Evolutionary conservation across 2,329 filamentous ascomycete genomes (phyloP).

Genomic region (Colletotrichum filicis): DNA sequence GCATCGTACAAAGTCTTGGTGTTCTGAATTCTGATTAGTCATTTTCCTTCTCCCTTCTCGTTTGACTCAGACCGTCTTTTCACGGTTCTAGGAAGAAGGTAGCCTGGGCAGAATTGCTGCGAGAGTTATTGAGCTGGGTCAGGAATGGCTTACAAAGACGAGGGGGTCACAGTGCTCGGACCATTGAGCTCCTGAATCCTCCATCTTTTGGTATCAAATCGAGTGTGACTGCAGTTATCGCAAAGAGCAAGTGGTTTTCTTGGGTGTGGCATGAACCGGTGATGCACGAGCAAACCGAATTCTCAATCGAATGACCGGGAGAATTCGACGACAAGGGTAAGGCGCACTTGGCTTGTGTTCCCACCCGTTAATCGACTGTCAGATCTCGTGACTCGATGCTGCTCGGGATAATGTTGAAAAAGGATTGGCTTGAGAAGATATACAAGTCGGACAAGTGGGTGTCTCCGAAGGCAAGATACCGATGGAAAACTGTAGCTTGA

Average conservation of each 20-base stretch:
- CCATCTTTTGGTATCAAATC: background rate
- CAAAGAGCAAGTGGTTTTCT: background rate
- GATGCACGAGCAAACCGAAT: background rate
- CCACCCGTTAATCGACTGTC: background rate
- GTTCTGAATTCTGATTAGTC: background rate
- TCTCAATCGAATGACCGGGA: background rate
- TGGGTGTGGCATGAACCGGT: background rate
- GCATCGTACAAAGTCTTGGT: background rate
- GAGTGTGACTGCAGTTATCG: background rate
- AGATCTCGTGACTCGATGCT: background rate
- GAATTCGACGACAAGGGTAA: background rate
- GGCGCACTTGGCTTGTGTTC: background rate
- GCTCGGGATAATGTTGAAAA: background rate
- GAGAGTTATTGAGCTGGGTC: too few species aligned
- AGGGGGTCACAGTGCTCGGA: background rate
- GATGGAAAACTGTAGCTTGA: background rate
- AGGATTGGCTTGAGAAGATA: background rate
- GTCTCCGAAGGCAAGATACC: background rate
- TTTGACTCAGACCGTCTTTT: background rate
- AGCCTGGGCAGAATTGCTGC: background rate
- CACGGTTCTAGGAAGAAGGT: background rate
- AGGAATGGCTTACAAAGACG: background rate
- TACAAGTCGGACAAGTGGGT: background rate
- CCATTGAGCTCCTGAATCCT: background rate
- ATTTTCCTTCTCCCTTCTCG: too few species aligned